phyloP scores from a whole-genome alignment of 768 basidiomycete genomes.

The Suillus paluster region DNA sequence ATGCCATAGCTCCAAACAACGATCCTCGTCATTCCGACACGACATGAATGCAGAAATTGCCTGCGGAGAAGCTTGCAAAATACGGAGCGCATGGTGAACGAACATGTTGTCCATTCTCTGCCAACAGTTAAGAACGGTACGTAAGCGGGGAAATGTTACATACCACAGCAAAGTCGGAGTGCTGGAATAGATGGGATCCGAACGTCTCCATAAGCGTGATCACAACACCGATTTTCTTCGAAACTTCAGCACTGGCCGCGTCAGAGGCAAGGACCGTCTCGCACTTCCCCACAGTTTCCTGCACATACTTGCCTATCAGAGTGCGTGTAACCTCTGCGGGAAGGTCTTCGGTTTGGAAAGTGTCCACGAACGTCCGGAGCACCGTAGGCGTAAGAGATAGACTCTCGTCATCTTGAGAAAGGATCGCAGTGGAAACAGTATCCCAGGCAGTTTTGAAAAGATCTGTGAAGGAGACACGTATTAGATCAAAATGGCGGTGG shows the following conservation, averaged over 20 bases:
- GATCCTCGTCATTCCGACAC: constrained; percentile 39
- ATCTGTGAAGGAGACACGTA: constrained; percentile 27
- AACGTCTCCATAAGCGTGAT: constrained; percentile 56
- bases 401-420: constrained; percentile 5
- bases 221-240: constrained; percentile 31
- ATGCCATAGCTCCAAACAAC: constrained; percentile 48
- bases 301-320: constrained; percentile 21
- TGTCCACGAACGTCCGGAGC: constrained; percentile 1
- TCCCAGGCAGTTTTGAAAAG: constrained; percentile 58
- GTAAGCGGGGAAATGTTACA: constrained; percentile 19
- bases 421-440: constrained; percentile 34
- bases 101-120: constrained; percentile 55
- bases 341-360: constrained; percentile 40
- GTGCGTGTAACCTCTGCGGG: constrained; percentile 38
- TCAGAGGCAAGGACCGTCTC: constrained; percentile 26
- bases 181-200: constrained; percentile 51
- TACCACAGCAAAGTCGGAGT: constrained; percentile 49
- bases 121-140: neutral
- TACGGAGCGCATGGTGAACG: constrained; percentile 37
- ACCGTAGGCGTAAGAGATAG: constrained; percentile 6
- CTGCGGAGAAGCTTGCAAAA: constrained; percentile 45
- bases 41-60: constrained; percentile 12
- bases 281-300: constrained; percentile 33
- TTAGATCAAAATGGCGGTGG: neutral
- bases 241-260: constrained; percentile 6